A percentile compares a stretch with the other conserved stretches of the same genome.
Conservation (phyloP, 257 asterid species). For the Orobanche coerulescens region DNA sequence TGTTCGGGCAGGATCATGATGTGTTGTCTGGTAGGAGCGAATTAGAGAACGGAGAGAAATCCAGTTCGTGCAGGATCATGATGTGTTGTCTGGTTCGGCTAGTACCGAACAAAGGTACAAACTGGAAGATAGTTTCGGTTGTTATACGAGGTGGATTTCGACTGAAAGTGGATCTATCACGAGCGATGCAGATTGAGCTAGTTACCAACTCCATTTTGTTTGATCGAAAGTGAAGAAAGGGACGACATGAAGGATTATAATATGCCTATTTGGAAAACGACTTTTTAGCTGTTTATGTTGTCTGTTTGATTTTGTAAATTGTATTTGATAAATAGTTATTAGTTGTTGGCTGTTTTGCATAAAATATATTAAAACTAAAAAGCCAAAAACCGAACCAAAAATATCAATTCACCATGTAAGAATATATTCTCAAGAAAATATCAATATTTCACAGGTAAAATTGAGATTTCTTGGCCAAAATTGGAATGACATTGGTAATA, state of each 20-base stretch:
- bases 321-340: too few species aligned
- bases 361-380: too few species aligned
- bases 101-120: constrained; percentile 37
- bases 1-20: constrained; percentile 44
- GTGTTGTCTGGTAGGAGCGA: constrained; percentile 53
- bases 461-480: neutral
- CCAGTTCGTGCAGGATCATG: constrained; percentile 43
- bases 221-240: neutral
- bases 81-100: constrained; percentile 57
- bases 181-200: constrained; percentile 24
- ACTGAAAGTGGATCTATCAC: constrained; percentile 38
- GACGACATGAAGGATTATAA: too few species aligned
- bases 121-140: constrained; percentile 27
- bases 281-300: too few species aligned
- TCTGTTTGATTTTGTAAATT: too few species aligned
- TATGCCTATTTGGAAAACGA: too few species aligned
- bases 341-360: too few species aligned
- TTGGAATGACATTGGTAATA: too few species aligned
- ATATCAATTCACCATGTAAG: too few species aligned
- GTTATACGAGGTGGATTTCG: constrained; percentile 39
- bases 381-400: too few species aligned
- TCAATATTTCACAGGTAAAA: too few species aligned
- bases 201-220: neutral
- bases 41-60: constrained; percentile 35
- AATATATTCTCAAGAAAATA: too few species aligned